These are phyloP conservation scores for Rhizopus microsporus DNA, from an alignment of 371 early-diverging fungal genomes.

Conservation along the genomic window DNA sequence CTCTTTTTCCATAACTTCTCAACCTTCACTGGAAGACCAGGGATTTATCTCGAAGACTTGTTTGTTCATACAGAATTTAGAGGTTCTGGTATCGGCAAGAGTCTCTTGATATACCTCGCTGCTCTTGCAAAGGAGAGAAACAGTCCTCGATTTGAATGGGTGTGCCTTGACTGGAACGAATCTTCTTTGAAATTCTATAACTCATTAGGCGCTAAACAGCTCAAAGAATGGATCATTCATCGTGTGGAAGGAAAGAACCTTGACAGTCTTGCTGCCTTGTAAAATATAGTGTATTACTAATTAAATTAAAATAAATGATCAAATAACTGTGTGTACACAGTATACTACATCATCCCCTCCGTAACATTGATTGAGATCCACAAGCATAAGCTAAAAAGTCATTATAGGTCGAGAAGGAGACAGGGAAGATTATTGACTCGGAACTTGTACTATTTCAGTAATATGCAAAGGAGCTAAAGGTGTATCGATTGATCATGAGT, in stretches of 20 bases:
- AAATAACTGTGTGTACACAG: background rate
- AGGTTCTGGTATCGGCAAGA: constrained; percentile 73
- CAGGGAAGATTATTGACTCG: too few species aligned
- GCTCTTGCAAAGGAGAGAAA: constrained; percentile 60
- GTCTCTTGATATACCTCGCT: constrained; percentile 70
- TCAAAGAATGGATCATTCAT: constrained; percentile 71
- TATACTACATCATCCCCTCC: too few species aligned
- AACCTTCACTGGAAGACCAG: constrained; percentile 73
- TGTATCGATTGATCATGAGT: too few species aligned
- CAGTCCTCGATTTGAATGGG: constrained; percentile 82
- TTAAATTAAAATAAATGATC: background rate
- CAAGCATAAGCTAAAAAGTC: too few species aligned
- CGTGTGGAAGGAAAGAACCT: constrained; percentile 63
- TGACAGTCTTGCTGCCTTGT: constrained; percentile 52
- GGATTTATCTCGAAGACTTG: constrained; percentile 84
- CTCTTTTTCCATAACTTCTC: constrained; percentile 85
- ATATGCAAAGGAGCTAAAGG: too few species aligned
- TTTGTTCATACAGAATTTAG: constrained; percentile 70
- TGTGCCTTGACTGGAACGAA: constrained; percentile 60
- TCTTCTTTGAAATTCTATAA: constrained; percentile 64
- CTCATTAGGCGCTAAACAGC: constrained; percentile 60
- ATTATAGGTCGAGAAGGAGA: too few species aligned
- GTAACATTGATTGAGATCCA: too few species aligned
- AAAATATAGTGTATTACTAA: constrained; percentile 3
- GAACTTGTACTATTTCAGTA: too few species aligned